These are phyloP conservation scores for Termitomyces sp. DNA, from an alignment of 768 basidiomycete species.

Conservation along the genomic window DNA sequence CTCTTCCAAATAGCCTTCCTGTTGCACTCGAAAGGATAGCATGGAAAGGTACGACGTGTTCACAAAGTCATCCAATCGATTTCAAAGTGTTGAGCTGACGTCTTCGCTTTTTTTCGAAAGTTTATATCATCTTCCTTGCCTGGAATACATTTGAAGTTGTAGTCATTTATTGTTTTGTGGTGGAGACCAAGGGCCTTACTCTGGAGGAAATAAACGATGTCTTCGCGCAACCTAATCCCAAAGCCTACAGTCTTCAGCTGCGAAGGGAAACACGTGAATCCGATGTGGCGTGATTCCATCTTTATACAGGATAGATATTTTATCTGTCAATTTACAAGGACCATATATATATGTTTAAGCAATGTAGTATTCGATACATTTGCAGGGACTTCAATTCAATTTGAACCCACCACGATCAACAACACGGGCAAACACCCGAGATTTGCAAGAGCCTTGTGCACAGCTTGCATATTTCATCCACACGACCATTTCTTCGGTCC, in stretches of 20 bases:
- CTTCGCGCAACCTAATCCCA: conserved; percentile 36
- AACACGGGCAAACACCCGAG: conserved; percentile 25
- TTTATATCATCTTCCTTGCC: conserved; percentile 42
- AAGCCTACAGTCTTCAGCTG: conserved; percentile 26
- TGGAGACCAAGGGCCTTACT: conserved; percentile 46
- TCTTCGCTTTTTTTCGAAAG: conserved; percentile 15
- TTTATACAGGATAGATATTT: not conserved
- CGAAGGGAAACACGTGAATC: conserved; percentile 4
- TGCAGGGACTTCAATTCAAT: not conserved
- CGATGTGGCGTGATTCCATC: not conserved
- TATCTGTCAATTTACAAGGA: not conserved
- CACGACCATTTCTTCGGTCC: conserved; percentile 26
- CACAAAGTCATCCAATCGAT: not conserved
- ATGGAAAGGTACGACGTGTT: conserved; percentile 38
- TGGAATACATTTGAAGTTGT: conserved; percentile 45
- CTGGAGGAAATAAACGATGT: conserved; percentile 47
- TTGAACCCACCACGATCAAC: not conserved
- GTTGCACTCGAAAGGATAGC: conserved; percentile 37
- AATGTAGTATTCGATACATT: not conserved
- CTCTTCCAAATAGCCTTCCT: conserved; percentile 27
- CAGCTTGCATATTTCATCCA: conserved; percentile 20
- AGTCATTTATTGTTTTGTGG: conserved; percentile 41
- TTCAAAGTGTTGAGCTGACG: not conserved
- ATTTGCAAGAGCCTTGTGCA: conserved; percentile 21
- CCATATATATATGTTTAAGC: too few relatives aligned